These are phyloP conservation scores for Austropuccinia psidii DNA, from an alignment of 1,284 basidiomycete genomes.

Conservation along the genomic window DNA sequence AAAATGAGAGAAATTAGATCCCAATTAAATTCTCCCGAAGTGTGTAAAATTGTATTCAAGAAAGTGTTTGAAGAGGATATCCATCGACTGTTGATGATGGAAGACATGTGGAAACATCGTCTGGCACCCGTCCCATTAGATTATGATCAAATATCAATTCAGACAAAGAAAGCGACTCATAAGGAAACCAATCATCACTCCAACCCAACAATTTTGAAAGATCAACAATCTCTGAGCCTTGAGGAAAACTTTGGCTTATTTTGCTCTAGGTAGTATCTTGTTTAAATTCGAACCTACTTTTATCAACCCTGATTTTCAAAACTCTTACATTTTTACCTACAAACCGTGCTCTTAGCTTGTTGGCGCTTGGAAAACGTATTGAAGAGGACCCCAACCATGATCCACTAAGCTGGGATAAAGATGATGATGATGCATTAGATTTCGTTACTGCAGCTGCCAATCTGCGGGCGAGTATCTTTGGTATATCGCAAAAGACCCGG, in stretches of 20 bases:
- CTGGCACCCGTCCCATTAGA: conserved; percentile 75
- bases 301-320: not conserved
- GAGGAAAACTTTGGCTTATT: conserved; percentile 27
- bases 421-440: conserved; percentile 91
- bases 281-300: not conserved
- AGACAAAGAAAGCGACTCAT: conserved; percentile 51
- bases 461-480: conserved; percentile 79
- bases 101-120: conserved; percentile 95
- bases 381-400: conserved; percentile 61
- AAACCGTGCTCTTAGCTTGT: conserved; percentile 54
- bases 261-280: conserved; percentile 18
- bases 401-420: conserved; percentile 85
- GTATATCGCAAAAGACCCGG: conserved; percentile 77
- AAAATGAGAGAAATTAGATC: conserved; percentile 74
- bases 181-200: not conserved
- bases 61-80: conserved; percentile 91
- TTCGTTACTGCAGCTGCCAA: conserved; percentile 94
- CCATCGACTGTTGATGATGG: conserved; percentile 78
- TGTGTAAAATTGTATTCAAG: conserved; percentile 67
- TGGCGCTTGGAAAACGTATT: conserved; percentile 66
- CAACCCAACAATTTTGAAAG: conserved; percentile 5
- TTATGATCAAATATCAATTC: conserved; percentile 62
- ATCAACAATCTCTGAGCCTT: conserved; percentile 20
- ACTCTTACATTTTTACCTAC: conserved; percentile 55
- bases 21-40: conserved; percentile 51